Evolutionary conservation across 108 stramenopile species (phyloP), one percentile per base, ranked within the genome.

Genomic region (Parmales sp.): DNA sequence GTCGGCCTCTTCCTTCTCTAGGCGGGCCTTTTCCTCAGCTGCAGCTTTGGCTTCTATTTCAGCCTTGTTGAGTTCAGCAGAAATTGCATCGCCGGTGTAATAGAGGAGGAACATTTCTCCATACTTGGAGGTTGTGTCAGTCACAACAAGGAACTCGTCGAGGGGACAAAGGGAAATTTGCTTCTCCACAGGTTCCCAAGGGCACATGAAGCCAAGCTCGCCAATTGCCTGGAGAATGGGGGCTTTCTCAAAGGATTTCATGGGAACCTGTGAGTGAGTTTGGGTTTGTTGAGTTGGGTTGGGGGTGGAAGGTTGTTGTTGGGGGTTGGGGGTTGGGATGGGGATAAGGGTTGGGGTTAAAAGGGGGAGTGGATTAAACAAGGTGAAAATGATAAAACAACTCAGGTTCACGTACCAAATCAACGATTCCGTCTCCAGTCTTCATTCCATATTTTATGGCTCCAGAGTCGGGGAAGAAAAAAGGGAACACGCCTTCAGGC

Each of bases 91-190:
- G 20, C 34, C 78, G 0, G 79, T 72, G 68, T 67, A 69, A 65
- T 72, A 76, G 22, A 82, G 37, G 71, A 78, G 67, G 73, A 70
- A 82, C 51, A 72, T 76, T 45, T 82, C 78, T 13, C 81, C 81
- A 45, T 78, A 80, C 25, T 72, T 67, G 37, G 76, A 51, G 26
- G 71, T 29, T 5, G 54, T 64, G 64, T 82, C 81, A 20, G 48
- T 71, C 1, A 79, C 39, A 19, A 82, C 48, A 28, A 78, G 37
- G 38, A 80, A 63, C 66, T 78, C 76, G 36, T 82, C 81, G 16
- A 63, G 74, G 2, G 70, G 66, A 37, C 70, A 82, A 1, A 50
- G 49, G n/a, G 77, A 77, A 19, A 82, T 48, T 22, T 76, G 54
- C 16, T 73, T 72, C 78, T 78, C 79, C 25, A 75, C 76, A 23